phyloP scores from a whole-genome alignment of 768 basidiomycete genomes.

The Leccinum olivaceopallidum region DNA sequence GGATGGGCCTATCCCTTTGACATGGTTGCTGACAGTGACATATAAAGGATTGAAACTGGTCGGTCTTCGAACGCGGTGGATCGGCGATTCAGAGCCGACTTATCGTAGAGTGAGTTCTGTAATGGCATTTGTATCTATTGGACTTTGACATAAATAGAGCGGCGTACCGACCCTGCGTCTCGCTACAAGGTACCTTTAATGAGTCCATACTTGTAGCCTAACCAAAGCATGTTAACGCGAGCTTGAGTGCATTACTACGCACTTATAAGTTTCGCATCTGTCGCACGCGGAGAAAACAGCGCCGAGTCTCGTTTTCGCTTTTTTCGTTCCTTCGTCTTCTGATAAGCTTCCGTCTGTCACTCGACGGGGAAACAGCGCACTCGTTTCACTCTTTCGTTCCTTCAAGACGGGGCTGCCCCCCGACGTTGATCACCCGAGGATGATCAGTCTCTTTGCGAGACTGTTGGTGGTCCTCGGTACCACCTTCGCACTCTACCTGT shows the following conservation, averaged over 20 bases:
- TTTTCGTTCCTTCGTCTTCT: neutral
- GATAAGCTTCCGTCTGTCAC: neutral
- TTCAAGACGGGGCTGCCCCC: neutral
- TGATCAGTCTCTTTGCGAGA: neutral
- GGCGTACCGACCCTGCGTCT: neutral
- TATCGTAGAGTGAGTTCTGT: neutral
- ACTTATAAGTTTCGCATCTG: neutral
- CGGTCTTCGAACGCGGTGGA: neutral
- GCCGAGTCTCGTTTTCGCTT: too few relatives aligned
- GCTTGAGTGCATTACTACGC: neutral
- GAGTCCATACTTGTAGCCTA: neutral
- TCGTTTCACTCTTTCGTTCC: neutral
- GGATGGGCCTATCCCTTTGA: too few relatives aligned
- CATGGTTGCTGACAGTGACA: too few relatives aligned
- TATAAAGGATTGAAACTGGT: neutral
- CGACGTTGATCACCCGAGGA: neutral
- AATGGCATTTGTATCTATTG: neutral
- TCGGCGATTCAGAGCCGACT: too few relatives aligned
- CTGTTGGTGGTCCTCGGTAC: neutral
- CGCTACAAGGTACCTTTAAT: neutral
- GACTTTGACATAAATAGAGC: neutral
- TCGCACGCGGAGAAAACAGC: neutral
- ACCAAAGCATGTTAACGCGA: neutral
- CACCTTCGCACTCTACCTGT: neutral
- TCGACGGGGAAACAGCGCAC: neutral